Conservation (phyloP, 371 early-diverging fungal genomes). For the Saksenaea vasiformis region DNA sequence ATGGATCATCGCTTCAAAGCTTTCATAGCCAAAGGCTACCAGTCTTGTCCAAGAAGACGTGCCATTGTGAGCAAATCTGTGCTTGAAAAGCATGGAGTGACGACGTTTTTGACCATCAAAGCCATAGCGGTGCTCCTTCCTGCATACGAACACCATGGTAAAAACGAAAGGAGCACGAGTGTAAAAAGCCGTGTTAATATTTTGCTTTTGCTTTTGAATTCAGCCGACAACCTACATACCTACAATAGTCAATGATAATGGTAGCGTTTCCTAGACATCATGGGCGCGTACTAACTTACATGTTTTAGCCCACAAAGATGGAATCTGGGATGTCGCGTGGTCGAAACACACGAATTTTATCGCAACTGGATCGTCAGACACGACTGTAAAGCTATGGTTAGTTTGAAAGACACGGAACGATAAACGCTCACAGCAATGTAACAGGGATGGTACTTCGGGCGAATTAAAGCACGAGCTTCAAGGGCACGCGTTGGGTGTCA, state of each 20-base stretch:
- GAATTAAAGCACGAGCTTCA: constrained; percentile 58
- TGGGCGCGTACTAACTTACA: not conserved
- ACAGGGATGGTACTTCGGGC: constrained; percentile 70
- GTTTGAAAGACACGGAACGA: not conserved
- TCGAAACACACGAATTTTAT: constrained; percentile 62
- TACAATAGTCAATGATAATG: constrained; percentile 55
- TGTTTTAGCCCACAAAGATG: constrained; percentile 74
- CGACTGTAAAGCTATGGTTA: constrained; percentile 79
- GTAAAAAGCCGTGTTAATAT: constrained; percentile 21
- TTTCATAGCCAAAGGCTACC: no score
- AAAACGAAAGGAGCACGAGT: not conserved
- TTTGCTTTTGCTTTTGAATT: not conserved
- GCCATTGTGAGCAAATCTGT: no score
- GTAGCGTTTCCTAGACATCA: constrained; percentile 25
- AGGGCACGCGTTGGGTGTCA: constrained; percentile 79
- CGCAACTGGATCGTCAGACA: constrained; percentile 79
- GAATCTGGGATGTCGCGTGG: constrained; percentile 86
- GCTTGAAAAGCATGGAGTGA: no score
- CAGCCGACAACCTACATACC: constrained; percentile 68
- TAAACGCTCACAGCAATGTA: not conserved
- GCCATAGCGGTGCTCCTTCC: constrained; percentile 2
- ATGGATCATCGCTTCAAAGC: no score
- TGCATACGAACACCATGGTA: not conserved
- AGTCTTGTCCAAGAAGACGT: no score
- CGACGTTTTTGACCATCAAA: not conserved